Evolutionary conservation across 2,329 filamentous ascomycete species (phyloP), one percentile per base, ranked within the genome.

Genomic region (Alternaria incomplexa): DNA sequence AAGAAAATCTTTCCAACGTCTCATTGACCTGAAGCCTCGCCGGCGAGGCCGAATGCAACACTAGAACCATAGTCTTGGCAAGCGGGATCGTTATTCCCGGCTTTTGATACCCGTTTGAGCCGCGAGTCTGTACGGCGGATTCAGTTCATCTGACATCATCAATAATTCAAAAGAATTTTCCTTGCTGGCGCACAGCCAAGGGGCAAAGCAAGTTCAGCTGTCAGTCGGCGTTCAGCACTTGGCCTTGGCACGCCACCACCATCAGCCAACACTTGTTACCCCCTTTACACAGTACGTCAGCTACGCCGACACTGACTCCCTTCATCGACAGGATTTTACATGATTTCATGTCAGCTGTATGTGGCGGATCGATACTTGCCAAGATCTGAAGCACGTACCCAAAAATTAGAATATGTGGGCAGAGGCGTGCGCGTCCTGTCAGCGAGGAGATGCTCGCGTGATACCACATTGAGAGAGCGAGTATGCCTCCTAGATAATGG

Each of bases 221-320:
- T 48, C 52, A 22, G 47, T 62, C 50, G 50, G 48, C 54, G 30
- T 58, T 64, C 54, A 64, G 62, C 62, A 44, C 51, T 36, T 9
- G 12, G 44, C 45, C 44, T 47, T 48, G 44, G 13, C 43, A 56
- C 20, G 28, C 54, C 26, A 56, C 28, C 50, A 51, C 28, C 58
- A 57, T 58, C 54, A 52, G 54, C 48, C 15, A 43, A 25, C 48
- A 10, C 9, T 40, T 20, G 13, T 23, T 32, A 9, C 20, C 13
- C 17, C 30, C 13, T 52, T 40, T 12, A 1, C 9, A 40, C 8
- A 40, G n/a, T 5, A n/a, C 12, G 17, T 36, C 13, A 25, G 6
- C 13, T 13, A 46, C 13, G 48, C 20, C 20, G 22, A n/a, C 13
- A 15, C 9, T 15, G 22, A n/a, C 20, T 40, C 13, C 7, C 3